Conservation (phyloP, 106 monocot species). For the Allium cepa region DNA sequence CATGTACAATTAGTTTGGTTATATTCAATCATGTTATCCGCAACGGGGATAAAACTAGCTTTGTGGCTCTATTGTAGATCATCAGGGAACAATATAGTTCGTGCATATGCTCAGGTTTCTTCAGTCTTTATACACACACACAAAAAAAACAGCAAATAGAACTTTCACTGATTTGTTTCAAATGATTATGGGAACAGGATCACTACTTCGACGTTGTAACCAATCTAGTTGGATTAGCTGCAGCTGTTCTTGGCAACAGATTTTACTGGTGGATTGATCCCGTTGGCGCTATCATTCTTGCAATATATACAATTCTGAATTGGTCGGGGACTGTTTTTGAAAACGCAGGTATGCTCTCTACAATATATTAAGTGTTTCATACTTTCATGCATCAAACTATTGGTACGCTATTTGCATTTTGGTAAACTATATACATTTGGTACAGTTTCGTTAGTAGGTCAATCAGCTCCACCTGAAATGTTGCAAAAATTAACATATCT, state of each 20-base stretch:
- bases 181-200: slow-evolving; percentile 30
- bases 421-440: not conserved
- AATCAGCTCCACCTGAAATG: slow-evolving; percentile 93
- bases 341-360: slow-evolving; percentile 64
- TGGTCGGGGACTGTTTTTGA: slow-evolving; percentile 92
- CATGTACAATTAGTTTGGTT: slow-evolving; percentile 54
- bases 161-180: too few species aligned
- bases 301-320: slow-evolving; percentile 76
- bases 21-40: slow-evolving; percentile 73
- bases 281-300: slow-evolving; percentile 71
- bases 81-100: slow-evolving; percentile 76
- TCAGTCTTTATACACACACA: too few species aligned
- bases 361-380: not conserved
- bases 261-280: slow-evolving; percentile 90
- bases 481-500: slow-evolving; percentile 91
- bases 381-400: not conserved
- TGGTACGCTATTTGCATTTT: too few species aligned
- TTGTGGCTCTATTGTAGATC: slow-evolving; percentile 77
- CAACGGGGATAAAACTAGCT: slow-evolving; percentile 59
- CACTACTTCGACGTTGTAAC: slow-evolving; percentile 94
- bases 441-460: slow-evolving; percentile 15
- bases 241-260: slow-evolving; percentile 76
- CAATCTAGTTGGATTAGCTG: slow-evolving; percentile 68
- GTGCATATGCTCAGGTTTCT: slow-evolving; percentile 82
- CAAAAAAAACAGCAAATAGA: too few species aligned